These are phyloP conservation scores for Tuber aestivum DNA, from an alignment of 495 filamentous ascomycete species.

Conservation along the genomic window DNA sequence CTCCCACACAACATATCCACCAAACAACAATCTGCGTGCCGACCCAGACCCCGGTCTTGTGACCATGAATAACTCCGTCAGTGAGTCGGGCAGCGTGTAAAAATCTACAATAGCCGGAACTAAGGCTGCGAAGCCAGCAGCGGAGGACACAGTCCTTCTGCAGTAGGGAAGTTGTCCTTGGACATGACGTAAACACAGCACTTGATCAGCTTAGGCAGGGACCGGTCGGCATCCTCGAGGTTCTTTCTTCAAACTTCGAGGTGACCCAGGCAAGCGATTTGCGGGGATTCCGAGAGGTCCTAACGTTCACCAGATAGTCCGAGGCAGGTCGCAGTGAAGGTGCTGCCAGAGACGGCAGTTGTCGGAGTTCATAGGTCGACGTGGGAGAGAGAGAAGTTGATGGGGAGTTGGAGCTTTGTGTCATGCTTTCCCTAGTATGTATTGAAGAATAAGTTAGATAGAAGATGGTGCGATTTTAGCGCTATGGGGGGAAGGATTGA, in stretches of 20 bases:
- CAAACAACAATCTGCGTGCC: conserved; percentile 83
- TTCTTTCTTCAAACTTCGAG: conserved; percentile 68
- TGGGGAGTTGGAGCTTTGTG: conserved; percentile 87
- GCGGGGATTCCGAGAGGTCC: conserved; percentile 77
- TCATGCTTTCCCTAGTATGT: conserved; percentile 99
- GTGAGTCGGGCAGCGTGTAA: conserved; percentile 73
- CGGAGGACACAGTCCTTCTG: conserved; percentile 89
- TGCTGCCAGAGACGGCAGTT: conserved; percentile 79
- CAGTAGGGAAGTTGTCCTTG: conserved; percentile 98
- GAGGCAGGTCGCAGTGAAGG: conserved; percentile 67
- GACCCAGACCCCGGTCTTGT: conserved; percentile 93
- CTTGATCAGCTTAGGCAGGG: conserved; percentile 68
- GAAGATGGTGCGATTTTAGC: neutral
- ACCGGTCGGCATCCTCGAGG: conserved; percentile 63
- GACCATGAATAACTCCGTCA: conserved; percentile 74
- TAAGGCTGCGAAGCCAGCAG: conserved; percentile 93
- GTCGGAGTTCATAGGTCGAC: conserved; percentile 84
- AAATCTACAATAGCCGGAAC: conserved; percentile 87
- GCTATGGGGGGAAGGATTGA: conserved; percentile 7
- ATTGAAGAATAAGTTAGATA: conserved; percentile 38
- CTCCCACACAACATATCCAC: conserved; percentile 93
- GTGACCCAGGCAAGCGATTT: conserved; percentile 81
- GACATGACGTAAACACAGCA: conserved; percentile 75
- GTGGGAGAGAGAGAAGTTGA: conserved; percentile 94
- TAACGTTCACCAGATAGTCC: conserved; percentile 75